Conservation (phyloP, 139 green algal species). For the Chlamydomonas incerta region DNA sequence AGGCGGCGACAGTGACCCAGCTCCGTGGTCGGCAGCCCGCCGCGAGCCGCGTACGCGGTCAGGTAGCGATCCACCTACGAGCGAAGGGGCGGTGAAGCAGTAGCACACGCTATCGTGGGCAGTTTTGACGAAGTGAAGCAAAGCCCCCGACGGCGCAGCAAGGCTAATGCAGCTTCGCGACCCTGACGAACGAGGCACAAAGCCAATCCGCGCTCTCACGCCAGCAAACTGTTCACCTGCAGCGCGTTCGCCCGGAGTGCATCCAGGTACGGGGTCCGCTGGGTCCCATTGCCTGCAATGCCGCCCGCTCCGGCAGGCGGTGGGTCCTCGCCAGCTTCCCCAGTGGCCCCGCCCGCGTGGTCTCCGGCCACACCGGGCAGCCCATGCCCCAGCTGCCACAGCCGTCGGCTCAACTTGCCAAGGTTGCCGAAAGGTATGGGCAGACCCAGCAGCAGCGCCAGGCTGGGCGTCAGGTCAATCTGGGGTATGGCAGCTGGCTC, state of each 20-base stretch:
- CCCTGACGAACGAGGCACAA: no score
- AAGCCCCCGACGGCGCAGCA: no score
- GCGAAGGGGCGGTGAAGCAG: no score
- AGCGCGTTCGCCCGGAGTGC: slow-evolving; percentile 40
- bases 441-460: slow-evolving; percentile 86
- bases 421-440: slow-evolving; percentile 88
- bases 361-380: background rate
- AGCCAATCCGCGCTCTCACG: no score
- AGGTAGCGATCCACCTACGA: slow-evolving; percentile 76
- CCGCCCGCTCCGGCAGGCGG: background rate
- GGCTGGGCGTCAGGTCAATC: slow-evolving; percentile 86
- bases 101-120: no score
- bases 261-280: slow-evolving; percentile 5
- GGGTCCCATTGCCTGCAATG: background rate
- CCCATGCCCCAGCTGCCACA: slow-evolving; percentile 61
- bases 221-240: slow-evolving; percentile 14
- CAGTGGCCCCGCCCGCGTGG: no score
- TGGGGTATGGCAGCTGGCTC: slow-evolving; percentile 72
- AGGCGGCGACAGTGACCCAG: slow-evolving; percentile 48
- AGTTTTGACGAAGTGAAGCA: no score
- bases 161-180: no score
- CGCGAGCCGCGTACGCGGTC: slow-evolving; percentile 65
- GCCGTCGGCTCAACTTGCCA: slow-evolving; percentile 67
- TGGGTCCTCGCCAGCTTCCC: background rate
- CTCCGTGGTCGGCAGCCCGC: slow-evolving; percentile 52